Conservation (phyloP, 1,139 yeast species). For the Candida gigantensis region DNA sequence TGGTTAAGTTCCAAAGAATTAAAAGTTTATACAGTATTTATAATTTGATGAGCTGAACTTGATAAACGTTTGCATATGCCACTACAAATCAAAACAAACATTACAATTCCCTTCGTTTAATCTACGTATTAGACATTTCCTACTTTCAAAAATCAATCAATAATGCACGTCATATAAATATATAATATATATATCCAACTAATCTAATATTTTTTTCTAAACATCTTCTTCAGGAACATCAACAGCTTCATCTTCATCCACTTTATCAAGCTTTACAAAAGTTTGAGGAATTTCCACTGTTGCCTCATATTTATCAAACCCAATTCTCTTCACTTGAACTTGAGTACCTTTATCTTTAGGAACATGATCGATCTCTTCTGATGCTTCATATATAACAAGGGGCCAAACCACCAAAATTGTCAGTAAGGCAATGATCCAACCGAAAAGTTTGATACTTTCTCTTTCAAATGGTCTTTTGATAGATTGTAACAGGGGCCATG, state of each 20-base stretch:
- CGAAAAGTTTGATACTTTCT: slow-evolving; percentile 10
- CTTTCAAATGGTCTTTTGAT: slow-evolving; percentile 5
- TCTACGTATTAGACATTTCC: no score
- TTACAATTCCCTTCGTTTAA: no score
- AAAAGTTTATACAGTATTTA: slow-evolving; percentile 16
- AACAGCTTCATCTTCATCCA: slow-evolving; percentile 9
- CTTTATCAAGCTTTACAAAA: slow-evolving; percentile 11
- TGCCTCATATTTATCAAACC: slow-evolving; percentile 9
- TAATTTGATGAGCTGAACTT: slow-evolving; percentile 6
- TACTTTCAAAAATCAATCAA: no score
- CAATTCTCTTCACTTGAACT: slow-evolving; percentile 11
- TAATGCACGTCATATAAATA: no score
- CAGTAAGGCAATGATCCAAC: slow-evolving; percentile 14
- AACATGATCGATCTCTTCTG: slow-evolving; percentile 13
- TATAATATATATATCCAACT: no score
- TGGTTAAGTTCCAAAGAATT: slow-evolving; percentile 57
- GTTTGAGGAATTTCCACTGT: slow-evolving; percentile 14
- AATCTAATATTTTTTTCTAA: neutral
- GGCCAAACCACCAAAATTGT: slow-evolving; percentile 14
- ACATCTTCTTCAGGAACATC: slow-evolving; percentile 3
- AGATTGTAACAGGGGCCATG: slow-evolving; percentile 13
- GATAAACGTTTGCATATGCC: no score
- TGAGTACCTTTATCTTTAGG: slow-evolving; percentile 16
- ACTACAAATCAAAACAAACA: no score
- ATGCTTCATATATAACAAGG: slow-evolving; percentile 6